Percentiles rank a stretch among this genome's conserved stretches.
These are phyloP conservation scores for Rugonectria rugulosa DNA, from an alignment of 2,329 filamentous ascomycete genomes.

Conservation along the genomic window DNA sequence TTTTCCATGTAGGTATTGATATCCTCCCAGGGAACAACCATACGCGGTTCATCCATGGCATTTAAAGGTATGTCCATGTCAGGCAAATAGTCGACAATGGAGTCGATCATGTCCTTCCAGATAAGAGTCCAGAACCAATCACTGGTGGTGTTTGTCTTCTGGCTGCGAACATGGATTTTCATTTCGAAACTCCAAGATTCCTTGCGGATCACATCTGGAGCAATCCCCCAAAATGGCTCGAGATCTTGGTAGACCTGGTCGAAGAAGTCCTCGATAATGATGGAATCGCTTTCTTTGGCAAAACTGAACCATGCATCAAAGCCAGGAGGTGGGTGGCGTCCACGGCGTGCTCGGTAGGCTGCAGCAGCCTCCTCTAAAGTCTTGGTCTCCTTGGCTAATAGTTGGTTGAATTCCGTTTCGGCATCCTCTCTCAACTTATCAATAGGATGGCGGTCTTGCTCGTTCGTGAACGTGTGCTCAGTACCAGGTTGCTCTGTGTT, in stretches of 20 bases:
- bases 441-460: conserved; percentile 64
- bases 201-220: conserved; percentile 56
- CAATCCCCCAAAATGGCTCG: conserved; percentile 63
- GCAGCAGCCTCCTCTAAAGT: conserved; percentile 62
- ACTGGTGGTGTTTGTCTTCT: conserved; percentile 58
- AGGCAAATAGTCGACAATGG: conserved; percentile 63
- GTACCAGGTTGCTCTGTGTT: conserved; percentile 10
- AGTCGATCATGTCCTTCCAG: conserved; percentile 61
- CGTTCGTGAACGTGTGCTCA: too few relatives aligned
- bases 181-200: conserved; percentile 65
- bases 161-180: conserved; percentile 65
- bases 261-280: conserved; percentile 70
- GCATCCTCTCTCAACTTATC: conserved; percentile 58
- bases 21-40: conserved; percentile 70
- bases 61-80: conserved; percentile 75
- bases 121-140: conserved; percentile 67
- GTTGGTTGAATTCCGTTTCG: conserved; percentile 48
- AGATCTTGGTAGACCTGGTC: conserved; percentile 70
- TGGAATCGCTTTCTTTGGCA: conserved; percentile 57
- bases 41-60: conserved; percentile 70
- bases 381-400: conserved; percentile 54
- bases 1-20: conserved; percentile 62
- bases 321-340: conserved; percentile 68
- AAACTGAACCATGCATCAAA: conserved; percentile 69
- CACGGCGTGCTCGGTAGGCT: conserved; percentile 64